Base-by-base conservation (phyloP, 176 grass and related monocot genomes). In the Oryza officinalis region DNA sequence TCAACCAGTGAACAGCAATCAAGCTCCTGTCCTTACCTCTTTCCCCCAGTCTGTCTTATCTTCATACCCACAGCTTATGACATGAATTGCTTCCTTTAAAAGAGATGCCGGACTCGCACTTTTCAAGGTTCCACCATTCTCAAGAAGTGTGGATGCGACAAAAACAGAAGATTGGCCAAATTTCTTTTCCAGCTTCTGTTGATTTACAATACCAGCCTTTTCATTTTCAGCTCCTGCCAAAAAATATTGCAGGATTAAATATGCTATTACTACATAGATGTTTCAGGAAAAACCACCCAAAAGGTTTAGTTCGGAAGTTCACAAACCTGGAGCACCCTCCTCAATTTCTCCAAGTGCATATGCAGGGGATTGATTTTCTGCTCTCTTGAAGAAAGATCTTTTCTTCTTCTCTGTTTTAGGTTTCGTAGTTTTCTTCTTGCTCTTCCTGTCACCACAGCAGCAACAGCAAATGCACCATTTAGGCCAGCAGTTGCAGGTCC, bases 171-270 rank as follows among this genome's bases (percentile, higher is more conserved):
- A 61, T 61, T 61, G 57, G 57, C 57, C 57, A 61, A 61, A 61
- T 61, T 61, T 61, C 57, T 61, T 61, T 61, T 61, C 57, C n/a
- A 61, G 57, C 57, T 61, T 61, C 3, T 61, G 57, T 11, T 61
- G 57, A 25, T 61, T 61, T 61, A 61, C 57, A 25, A 61, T 61
- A 61, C 57, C n/a, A 61, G 57, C 57, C 57, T 61, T 61, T 61
- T 61, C 22, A 61, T n/a, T 61, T 61, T 61, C 57, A 61, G 57
- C 57, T 61, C 57, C 57, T 61, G 57, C 22, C 44, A 74, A 52
- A 50, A 28, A 74, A 74, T 50, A 74, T 31, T 74, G 71, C 27
- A 74, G 15, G 44, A 26, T 74, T 31, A 74, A 47, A 74, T 50
- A 74, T 31, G 1, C 10, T 74, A 30, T 50, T 50, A 74, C 7